Conservation (phyloP, 1,284 basidiomycete species). For the Ganoderma multipileum region DNA sequence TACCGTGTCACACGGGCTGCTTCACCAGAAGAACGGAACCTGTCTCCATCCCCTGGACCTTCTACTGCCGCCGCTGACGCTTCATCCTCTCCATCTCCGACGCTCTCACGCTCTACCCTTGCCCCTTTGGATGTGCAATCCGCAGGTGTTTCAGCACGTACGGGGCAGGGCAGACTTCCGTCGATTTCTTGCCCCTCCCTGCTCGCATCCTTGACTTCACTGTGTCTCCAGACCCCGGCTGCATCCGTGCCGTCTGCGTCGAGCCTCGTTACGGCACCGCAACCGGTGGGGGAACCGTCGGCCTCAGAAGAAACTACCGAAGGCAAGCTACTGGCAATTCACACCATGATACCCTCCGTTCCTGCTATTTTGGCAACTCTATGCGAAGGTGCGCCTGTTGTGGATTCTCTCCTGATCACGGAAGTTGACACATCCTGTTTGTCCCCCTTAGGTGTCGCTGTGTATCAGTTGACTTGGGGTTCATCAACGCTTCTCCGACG, state of each 20-base stretch:
- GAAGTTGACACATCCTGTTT: conserved; percentile 13
- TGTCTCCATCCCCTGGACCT: conserved; percentile 25
- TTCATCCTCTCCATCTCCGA: conserved; percentile 28
- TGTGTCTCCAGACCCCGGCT: conserved; percentile 28
- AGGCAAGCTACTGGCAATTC: conserved; percentile 49
- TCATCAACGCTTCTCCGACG: conserved; percentile 62
- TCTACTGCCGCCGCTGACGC: conserved; percentile 24
- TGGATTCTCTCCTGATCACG: conserved; percentile 4
- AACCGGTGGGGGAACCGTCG: background rate
- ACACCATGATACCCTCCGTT: conserved; percentile 64
- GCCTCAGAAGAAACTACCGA: conserved; percentile 4
- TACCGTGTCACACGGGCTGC: conserved; percentile 27
- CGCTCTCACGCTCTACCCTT: conserved; percentile 24
- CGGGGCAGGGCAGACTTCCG: conserved; percentile 19
- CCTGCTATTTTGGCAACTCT: conserved; percentile 69
- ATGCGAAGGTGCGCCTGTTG: conserved; percentile 62
- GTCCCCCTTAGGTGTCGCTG: conserved; percentile 61
- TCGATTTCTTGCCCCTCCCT: conserved; percentile 33
- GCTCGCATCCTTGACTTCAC: conserved; percentile 33
- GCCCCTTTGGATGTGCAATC: conserved; percentile 29
- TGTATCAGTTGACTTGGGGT: conserved; percentile 70
- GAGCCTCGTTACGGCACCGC: conserved; percentile 10
- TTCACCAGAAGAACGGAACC: conserved; percentile 25
- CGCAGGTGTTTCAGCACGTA: conserved; percentile 6
- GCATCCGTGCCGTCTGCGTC: conserved; percentile 12